phyloP scores from a whole-genome alignment of 805 yeast species.

The Saccharomycopsis capsularis region DNA sequence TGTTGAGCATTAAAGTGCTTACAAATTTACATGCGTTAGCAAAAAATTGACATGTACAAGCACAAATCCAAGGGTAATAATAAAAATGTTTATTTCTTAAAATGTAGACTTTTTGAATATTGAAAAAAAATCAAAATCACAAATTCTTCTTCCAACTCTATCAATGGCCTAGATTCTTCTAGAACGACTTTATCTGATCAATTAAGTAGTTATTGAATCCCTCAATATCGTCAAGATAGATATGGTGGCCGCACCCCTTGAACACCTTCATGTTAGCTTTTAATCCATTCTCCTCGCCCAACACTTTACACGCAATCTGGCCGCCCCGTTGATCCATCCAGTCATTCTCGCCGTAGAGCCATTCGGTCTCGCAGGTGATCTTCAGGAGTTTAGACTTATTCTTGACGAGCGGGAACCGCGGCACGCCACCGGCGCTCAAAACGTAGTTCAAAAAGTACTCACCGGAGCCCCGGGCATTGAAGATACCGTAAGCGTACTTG shows the following conservation, averaged over 20 bases:
- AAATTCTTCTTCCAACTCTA: no score
- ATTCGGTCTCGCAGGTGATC: slow-evolving; percentile 47
- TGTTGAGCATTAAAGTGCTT: no score
- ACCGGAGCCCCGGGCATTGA: slow-evolving; percentile 84
- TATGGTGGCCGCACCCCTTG: slow-evolving; percentile 64
- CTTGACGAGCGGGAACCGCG: slow-evolving; percentile 61
- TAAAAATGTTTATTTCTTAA: no score
- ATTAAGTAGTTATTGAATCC: slow-evolving; percentile 41
- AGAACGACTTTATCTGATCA: slow-evolving; percentile 9
- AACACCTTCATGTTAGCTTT: slow-evolving; percentile 36
- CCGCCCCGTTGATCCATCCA: slow-evolving; percentile 56
- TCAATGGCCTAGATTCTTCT: no score
- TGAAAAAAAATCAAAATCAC: no score
- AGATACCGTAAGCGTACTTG: slow-evolving; percentile 73
- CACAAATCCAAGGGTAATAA: no score
- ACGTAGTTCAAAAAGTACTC: slow-evolving; percentile 84
- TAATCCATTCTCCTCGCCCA: slow-evolving; percentile 23
- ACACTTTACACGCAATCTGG: slow-evolving; percentile 26
- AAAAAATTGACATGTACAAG: no score
- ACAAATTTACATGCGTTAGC: no score
- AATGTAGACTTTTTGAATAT: no score
- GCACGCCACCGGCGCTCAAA: slow-evolving; percentile 86
- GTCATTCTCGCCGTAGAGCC: slow-evolving; percentile 81
- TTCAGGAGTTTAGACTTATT: slow-evolving; percentile 39
- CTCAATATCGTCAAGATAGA: slow-evolving; percentile 60